A percentile compares a stretch with the other conserved stretches of the same genome.
Evolutionary conservation across 768 basidiomycete genomes (phyloP).

Genomic region (Auricularia sp.): DNA sequence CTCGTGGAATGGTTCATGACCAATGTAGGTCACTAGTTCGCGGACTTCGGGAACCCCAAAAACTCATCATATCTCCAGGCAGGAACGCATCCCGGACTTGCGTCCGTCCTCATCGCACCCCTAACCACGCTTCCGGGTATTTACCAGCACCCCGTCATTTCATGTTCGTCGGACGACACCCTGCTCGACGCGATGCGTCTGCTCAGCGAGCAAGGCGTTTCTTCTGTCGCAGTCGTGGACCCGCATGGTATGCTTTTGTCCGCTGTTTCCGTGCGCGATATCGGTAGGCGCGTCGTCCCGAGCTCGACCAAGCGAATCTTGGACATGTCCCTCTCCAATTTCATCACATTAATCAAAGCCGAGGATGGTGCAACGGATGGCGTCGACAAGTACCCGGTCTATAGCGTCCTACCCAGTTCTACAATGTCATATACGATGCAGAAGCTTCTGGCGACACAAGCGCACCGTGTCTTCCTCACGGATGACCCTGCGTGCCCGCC

Average conservation of each 20-base stretch:
- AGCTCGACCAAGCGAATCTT: conserved; percentile 73
- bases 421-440: conserved; percentile 62
- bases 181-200: conserved; percentile 75
- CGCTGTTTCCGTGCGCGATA: conserved; percentile 73
- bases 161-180: conserved; percentile 46
- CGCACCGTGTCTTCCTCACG: conserved; percentile 72
- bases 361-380: conserved; percentile 70
- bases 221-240: conserved; percentile 69
- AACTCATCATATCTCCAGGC: conserved; percentile 8
- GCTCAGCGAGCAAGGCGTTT: conserved; percentile 81
- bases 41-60: neutral
- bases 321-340: conserved; percentile 54
- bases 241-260: conserved; percentile 49
- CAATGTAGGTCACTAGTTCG: conserved; percentile 6
- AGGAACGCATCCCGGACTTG: conserved; percentile 40
- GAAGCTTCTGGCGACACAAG: conserved; percentile 72
- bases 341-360: conserved; percentile 66
- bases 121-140: conserved; percentile 23
- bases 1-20: conserved; percentile 12
- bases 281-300: conserved; percentile 72
- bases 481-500: conserved; percentile 34
- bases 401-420: conserved; percentile 58
- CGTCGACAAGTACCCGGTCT: conserved; percentile 71
- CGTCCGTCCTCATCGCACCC: conserved; percentile 49
- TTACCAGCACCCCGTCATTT: conserved; percentile 38